A percentile compares a stretch with the other conserved stretches of the same genome.
phyloP scores from a whole-genome alignment of 2,329 filamentous ascomycete species.

The Colletotrichum trifolii region DNA sequence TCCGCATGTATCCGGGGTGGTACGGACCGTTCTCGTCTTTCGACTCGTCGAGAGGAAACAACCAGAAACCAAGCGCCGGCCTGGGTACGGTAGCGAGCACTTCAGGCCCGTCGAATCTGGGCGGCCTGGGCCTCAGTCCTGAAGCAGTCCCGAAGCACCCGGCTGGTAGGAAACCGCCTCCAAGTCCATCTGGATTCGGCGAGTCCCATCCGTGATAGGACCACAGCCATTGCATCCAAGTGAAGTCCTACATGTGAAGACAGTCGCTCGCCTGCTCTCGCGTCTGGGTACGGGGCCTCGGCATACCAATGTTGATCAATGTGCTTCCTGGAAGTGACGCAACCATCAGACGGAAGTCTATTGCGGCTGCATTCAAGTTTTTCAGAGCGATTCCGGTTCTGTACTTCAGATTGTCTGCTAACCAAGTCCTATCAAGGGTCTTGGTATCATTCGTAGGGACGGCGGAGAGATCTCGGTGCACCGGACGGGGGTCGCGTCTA shows the following conservation, averaged over 20 bases:
- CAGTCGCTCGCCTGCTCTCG: conserved; percentile 9
- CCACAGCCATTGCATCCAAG: conserved; percentile 28
- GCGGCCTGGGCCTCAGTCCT: not conserved
- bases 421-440: conserved; percentile 3
- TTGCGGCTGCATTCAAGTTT: not conserved
- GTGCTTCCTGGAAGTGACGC: not conserved
- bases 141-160: conserved; percentile 21
- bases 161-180: conserved; percentile 6
- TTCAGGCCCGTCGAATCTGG: conserved; percentile 12
- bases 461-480: conserved; percentile 3
- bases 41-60: conserved; percentile 20
- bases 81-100: conserved; percentile 21
- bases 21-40: not conserved
- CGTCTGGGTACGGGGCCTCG: not conserved
- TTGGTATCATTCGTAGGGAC: not conserved
- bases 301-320: not conserved
- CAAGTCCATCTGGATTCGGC: not conserved
- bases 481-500: conserved; percentile 4
- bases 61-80: conserved; percentile 31
- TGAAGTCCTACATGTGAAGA: conserved; percentile 29
- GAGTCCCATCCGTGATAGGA: conserved; percentile 27
- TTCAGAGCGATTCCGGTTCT: not conserved
- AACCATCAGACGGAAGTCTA: conserved; percentile 28
- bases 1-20: not conserved
- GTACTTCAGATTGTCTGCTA: not conserved